These are phyloP conservation scores for Podospora bellae-mahoneyi DNA, from an alignment of 495 filamentous ascomycete species.

Conservation along the genomic window DNA sequence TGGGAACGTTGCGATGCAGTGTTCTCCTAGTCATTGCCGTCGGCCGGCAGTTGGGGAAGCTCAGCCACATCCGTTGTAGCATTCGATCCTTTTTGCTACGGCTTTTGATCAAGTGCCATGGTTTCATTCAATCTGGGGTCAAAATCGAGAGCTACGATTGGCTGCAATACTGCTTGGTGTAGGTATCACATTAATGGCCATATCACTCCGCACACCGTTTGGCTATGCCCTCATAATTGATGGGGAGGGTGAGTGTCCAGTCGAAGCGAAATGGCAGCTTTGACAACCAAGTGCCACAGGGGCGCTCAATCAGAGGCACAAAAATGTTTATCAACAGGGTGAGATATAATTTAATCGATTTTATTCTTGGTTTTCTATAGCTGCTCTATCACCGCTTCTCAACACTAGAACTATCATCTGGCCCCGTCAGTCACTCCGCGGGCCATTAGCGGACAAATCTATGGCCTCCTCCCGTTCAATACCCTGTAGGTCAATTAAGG, in stretches of 20 bases:
- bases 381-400: too few species aligned
- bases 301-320: neutral
- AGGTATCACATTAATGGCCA: neutral
- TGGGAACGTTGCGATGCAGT: neutral
- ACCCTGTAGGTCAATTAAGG: too few species aligned
- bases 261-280: neutral
- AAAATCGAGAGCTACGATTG: neutral
- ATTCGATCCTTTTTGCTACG: neutral
- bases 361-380: too few species aligned
- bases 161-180: neutral
- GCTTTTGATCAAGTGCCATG: neutral
- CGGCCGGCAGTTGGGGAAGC: neutral
- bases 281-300: too few species aligned
- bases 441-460: too few species aligned
- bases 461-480: too few species aligned
- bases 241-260: neutral
- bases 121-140: neutral
- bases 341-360: too few species aligned
- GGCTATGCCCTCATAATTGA: neutral
- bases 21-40: too few species aligned
- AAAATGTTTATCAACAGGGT: too few species aligned
- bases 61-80: neutral
- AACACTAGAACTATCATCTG: too few species aligned
- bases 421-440: too few species aligned
- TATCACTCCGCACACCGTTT: neutral